Base-by-base conservation (phyloP, 371 early-diverging fungal species). In the Haplosporangium sp. region DNA sequence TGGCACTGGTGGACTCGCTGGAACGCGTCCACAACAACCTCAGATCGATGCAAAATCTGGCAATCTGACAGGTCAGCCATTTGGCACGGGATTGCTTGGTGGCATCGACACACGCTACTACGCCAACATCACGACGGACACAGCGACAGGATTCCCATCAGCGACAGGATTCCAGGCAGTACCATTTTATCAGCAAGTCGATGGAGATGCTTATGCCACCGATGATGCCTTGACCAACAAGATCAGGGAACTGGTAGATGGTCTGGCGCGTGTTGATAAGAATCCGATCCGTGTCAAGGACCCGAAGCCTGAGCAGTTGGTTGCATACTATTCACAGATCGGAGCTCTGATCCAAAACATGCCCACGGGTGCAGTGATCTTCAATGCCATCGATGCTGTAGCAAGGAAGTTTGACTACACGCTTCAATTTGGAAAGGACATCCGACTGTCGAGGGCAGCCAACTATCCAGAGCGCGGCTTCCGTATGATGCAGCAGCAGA, bases 351-450 rank as follows among this genome's bases (percentile, higher is more conserved):
- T 80, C 45, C 73, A 83, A 52, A 65, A 67, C 23, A 67, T 91
- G 79, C 91, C 90, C 23, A 81, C 81, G 40, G 89, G 87, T n/a
- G 89, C 86, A 2, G 48, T 83, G 46, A 46, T 77, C 64, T 85
- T 91, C 60, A 67, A 80, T 38, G 59, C 68, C 29, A 69, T 86
- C 21, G 85, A 89, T 67, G 42, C 79, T 9, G 55, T 60, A 10
- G 67, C 60, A 8, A 71, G 71, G 53, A 70, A 77, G 61, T 89
- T 80, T 62, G 68, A 70, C 8, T 86, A 84, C 63, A 87, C 85
- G 5, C 55, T 91, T 16, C 85, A 85, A 48, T 62, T 87, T 58
- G 93, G 93, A 21, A 69, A 66, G 11, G 91, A 91, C 69, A 43
- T 54, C 20, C 86, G 90, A 12, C 65, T 92, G 9, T 54, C 66